These are phyloP conservation scores for Sporisorium graminicola DNA, from an alignment of 1,284 basidiomycete species.

Conservation along the genomic window DNA sequence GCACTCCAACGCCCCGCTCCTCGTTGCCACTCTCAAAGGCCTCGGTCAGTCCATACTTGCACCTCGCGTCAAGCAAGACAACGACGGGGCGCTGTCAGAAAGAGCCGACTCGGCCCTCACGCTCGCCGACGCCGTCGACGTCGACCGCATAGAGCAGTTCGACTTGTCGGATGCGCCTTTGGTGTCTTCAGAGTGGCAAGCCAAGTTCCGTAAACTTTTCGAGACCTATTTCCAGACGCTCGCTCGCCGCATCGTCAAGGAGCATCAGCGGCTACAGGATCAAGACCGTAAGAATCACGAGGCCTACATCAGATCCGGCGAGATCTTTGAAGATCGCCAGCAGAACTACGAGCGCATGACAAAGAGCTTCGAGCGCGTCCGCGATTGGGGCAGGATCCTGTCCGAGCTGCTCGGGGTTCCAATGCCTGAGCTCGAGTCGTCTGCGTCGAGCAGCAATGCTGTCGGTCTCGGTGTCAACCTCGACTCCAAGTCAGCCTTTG, in stretches of 20 bases:
- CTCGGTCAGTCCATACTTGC: slow-evolving; percentile 82
- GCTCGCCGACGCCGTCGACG: slow-evolving; percentile 30
- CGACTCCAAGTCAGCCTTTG: slow-evolving; percentile 70
- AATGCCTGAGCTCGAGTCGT: slow-evolving; percentile 83
- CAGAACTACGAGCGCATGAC: slow-evolving; percentile 99
- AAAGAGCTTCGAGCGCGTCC: slow-evolving; percentile 88
- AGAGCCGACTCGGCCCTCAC: slow-evolving; percentile 10
- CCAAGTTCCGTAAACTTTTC: slow-evolving; percentile 91
- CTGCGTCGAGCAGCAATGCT: slow-evolving; percentile 73
- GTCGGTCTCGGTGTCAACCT: slow-evolving; percentile 73
- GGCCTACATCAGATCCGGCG: slow-evolving; percentile 97
- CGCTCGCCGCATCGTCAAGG: slow-evolving; percentile 82
- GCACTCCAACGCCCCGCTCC: slow-evolving; percentile 84
- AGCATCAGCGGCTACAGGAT: slow-evolving; percentile 85
- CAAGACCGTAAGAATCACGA: slow-evolving; percentile 97
- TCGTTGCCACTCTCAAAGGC: slow-evolving; percentile 85
- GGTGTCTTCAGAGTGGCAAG: slow-evolving; percentile 83
- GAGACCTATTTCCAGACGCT: slow-evolving; percentile 93
- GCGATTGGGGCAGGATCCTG: slow-evolving; percentile 71
- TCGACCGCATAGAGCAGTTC: slow-evolving; percentile 11
- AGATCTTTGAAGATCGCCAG: slow-evolving; percentile 98
- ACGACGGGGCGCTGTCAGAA: slow-evolving; percentile 11
- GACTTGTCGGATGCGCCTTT: slow-evolving; percentile 70
- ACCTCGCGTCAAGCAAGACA: slow-evolving; percentile 9
- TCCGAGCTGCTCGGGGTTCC: slow-evolving; percentile 87